Evolutionary conservation across 2,329 filamentous ascomycete species (phyloP), one percentile per base, ranked within the genome.

Genomic region (Ophiosphaerella herpotricha): DNA sequence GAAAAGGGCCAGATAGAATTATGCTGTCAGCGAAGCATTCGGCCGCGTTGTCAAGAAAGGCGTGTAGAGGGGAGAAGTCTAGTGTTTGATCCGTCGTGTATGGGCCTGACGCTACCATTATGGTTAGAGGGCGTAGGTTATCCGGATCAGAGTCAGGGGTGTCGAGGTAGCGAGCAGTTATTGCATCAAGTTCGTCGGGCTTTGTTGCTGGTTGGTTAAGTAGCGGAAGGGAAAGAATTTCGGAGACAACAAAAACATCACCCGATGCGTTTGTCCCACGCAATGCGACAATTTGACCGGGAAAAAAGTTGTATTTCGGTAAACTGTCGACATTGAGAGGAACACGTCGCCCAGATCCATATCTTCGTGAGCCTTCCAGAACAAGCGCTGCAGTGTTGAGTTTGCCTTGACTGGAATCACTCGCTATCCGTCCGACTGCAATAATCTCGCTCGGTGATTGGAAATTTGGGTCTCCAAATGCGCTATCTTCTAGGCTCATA

Each of bases 21-120:
- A 99, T 76, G 3, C 85, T 84, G 70, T 99, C 94, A 9, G 87
- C 89, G 57, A 84, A 86, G 18, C 81, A 83, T 57, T 90, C 85
- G 13, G 85, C 85, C 7, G 92, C 91, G 63, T 87, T 86, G 59
- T 83, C 82, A 68, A 93, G 93, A 13, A 99, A 81, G 26, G 89
- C 85, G 64, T 91, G 86, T 1, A 99, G 78, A 7, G 93, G 89
- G 64, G 95, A 89, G 68, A 92, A 99, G 58, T 91, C 88, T 39
- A 99, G 85, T 66, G 95, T 95, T 64, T 93, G 89, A 61, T 97
- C 92, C 2, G 91, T 85, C 0, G 92, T 96, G 74, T 95, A 99
- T 0, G 94, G 94, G 0, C 94, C 94, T 0, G 91, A 84, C 1
- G 88, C 90, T 50, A 93, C 81, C 33, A 97, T 74, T 43, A 96